Evolutionary conservation across 2,329 filamentous ascomycete species (phyloP).

Genomic region (Scolecobasidium constrictum): DNA sequence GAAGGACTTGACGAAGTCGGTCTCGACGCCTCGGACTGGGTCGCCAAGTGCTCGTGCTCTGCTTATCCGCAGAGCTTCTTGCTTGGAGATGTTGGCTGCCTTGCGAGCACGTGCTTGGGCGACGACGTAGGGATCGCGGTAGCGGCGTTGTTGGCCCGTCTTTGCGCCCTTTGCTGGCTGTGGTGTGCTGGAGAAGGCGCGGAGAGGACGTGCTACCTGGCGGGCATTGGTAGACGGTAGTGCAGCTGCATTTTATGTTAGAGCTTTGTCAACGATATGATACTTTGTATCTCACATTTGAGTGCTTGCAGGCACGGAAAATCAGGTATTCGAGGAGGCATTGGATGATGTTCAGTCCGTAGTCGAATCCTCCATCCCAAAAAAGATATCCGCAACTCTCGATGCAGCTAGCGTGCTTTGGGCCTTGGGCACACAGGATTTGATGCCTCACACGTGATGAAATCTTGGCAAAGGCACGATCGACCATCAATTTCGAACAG

Average conservation of each 20-base stretch:
- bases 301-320: constrained; percentile 31
- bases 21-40: constrained; percentile 66
- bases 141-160: constrained; percentile 49
- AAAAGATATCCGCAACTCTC: no score
- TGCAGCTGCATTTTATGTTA: constrained; percentile 1
- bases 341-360: constrained; percentile 18
- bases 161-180: constrained; percentile 43
- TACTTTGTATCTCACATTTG: constrained; percentile 24
- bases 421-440: background rate
- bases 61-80: constrained; percentile 54
- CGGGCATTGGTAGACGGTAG: constrained; percentile 2
- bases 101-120: constrained; percentile 76
- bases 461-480: constrained; percentile 2
- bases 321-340: constrained; percentile 38
- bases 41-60: constrained; percentile 59
- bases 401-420: no score
- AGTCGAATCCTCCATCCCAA: no score
- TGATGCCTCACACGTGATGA: constrained; percentile 1
- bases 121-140: constrained; percentile 71
- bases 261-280: no score
- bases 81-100: constrained; percentile 68
- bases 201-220: constrained; percentile 40
- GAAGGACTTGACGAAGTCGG: constrained; percentile 76
- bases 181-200: constrained; percentile 50
- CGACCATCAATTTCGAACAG: constrained; percentile 3